Percentiles rank a stretch among this genome's conserved stretches.
These are phyloP conservation scores for Aphanomyces invadans DNA, from an alignment of 352 stramenopile species.

Conservation along the genomic window DNA sequence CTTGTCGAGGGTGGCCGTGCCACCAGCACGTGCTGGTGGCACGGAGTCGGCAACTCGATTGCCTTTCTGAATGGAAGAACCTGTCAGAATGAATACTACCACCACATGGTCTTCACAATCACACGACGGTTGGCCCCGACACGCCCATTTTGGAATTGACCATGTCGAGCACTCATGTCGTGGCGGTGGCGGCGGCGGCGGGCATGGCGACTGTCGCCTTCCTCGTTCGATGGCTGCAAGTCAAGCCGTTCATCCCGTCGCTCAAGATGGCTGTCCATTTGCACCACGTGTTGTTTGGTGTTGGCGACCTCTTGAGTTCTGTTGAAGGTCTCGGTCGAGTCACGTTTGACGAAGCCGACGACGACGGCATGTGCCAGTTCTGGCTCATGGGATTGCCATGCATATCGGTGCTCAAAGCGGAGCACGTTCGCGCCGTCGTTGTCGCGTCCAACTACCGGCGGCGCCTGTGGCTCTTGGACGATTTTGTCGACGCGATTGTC, in stretches of 20 bases:
- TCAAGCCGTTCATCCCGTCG: constrained; percentile 1
- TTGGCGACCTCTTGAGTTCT: neutral
- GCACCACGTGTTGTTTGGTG: neutral
- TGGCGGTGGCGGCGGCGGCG: neutral
- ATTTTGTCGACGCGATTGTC: neutral
- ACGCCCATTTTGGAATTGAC: too few species aligned
- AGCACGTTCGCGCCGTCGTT: neutral
- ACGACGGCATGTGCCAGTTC: constrained; percentile 13
- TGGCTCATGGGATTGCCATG: neutral
- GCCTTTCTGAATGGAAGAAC: too few species aligned
- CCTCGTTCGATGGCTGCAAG: neutral
- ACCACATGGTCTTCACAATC: too few species aligned
- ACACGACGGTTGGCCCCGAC: too few species aligned
- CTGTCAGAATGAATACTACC: too few species aligned
- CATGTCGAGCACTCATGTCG: neutral
- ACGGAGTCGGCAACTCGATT: too few species aligned
- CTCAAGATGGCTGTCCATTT: neutral
- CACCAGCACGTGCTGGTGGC: too few species aligned
- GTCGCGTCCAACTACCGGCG: constrained; percentile 2
- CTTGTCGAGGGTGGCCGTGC: too few species aligned
- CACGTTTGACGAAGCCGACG: constrained; percentile 13
- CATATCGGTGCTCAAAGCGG: neutral
- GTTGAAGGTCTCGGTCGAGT: neutral
- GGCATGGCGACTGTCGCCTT: neutral
- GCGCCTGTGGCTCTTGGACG: neutral